Evolutionary conservation across 2,329 filamentous ascomycete genomes (phyloP).

Genomic region (Boeremia lycopersici): DNA sequence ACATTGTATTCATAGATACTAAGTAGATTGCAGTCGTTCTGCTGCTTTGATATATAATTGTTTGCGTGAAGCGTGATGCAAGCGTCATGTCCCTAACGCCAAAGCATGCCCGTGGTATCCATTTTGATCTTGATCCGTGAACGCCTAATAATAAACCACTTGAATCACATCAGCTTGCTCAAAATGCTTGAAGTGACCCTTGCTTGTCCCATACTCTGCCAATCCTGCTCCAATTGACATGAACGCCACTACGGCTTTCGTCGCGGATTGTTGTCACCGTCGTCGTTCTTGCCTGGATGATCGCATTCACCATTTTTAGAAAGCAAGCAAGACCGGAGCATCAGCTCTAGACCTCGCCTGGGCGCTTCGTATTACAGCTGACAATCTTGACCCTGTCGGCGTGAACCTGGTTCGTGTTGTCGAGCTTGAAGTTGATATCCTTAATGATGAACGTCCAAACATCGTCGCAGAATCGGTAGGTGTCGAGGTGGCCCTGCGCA

Average conservation of each 20-base stretch:
- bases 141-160: constrained; percentile 18
- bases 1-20: background rate
- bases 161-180: background rate
- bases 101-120: constrained; percentile 29
- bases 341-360: constrained; percentile 58
- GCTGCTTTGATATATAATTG: background rate
- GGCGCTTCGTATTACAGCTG: constrained; percentile 90
- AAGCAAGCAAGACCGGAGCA: constrained; percentile 7
- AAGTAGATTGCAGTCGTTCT: background rate
- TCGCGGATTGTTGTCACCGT: background rate
- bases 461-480: constrained; percentile 99
- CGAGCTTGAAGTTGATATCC: constrained; percentile 98
- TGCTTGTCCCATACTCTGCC: background rate
- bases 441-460: constrained; percentile 99
- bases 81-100: constrained; percentile 21
- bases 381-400: constrained; percentile 99
- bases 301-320: constrained; percentile 5
- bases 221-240: background rate
- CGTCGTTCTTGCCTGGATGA: background rate
- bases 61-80: constrained; percentile 8
- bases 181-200: background rate
- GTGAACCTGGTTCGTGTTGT: constrained; percentile 74
- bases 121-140: constrained; percentile 17
- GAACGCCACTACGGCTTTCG: background rate
- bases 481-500: constrained; percentile 87